Conservation (phyloP, 1,284 basidiomycete genomes). For the Apiotrichum sp. region DNA sequence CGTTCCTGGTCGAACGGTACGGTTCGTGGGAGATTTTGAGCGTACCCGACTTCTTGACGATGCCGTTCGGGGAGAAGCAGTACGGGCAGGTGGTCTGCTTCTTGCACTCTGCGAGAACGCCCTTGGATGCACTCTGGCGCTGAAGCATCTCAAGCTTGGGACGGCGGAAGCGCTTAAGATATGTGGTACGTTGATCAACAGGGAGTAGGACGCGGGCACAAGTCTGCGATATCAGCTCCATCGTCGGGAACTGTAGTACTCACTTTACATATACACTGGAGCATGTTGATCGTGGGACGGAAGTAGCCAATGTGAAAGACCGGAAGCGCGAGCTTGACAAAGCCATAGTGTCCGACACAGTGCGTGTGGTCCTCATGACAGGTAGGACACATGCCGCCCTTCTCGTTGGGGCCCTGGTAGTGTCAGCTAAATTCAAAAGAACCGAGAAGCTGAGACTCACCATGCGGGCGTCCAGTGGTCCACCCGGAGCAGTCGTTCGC, state of each 20-base stretch:
- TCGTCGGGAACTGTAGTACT: not conserved
- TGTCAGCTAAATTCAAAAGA: slow-evolving; percentile 4
- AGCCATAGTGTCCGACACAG: slow-evolving; percentile 96
- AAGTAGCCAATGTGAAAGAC: slow-evolving; percentile 99
- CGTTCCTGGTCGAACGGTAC: slow-evolving; percentile 90
- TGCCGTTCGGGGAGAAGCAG: slow-evolving; percentile 87
- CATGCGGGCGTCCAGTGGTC: slow-evolving; percentile 80
- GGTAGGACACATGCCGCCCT: slow-evolving; percentile 86
- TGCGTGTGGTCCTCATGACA: slow-evolving; percentile 88
- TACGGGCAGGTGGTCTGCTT: slow-evolving; percentile 91
- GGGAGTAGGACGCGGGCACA: slow-evolving; percentile 92
- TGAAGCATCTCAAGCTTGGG: slow-evolving; percentile 91
- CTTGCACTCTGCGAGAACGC: slow-evolving; percentile 81
- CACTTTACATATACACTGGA: slow-evolving; percentile 96
- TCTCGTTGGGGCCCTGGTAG: slow-evolving; percentile 85
- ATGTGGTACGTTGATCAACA: slow-evolving; percentile 75
- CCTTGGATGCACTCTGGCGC: slow-evolving; percentile 75
- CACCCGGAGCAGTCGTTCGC: slow-evolving; percentile 73
- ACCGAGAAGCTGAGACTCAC: slow-evolving; percentile 48
- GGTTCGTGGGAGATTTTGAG: slow-evolving; percentile 98
- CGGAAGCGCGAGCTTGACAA: slow-evolving; percentile 91
- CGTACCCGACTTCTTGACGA: slow-evolving; percentile 92
- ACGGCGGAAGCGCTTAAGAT: slow-evolving; percentile 80
- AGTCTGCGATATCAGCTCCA: slow-evolving; percentile 53
- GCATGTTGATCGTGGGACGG: slow-evolving; percentile 85